Conservation (phyloP, 345 rosid genomes). For the Hevea brasiliensis region DNA sequence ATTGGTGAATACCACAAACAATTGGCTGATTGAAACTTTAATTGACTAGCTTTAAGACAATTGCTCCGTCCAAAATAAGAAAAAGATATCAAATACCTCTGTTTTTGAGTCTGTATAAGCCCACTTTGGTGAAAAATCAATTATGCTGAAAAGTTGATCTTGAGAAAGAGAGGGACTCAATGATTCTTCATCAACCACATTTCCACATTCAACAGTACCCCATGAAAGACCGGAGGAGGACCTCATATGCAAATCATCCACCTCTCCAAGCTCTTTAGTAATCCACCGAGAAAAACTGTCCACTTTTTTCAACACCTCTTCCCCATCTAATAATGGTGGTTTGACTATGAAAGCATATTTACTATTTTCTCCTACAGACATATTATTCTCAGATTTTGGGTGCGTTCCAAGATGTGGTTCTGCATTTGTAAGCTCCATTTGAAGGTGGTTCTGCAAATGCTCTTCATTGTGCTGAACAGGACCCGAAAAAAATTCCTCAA, state of each 20-base stretch:
- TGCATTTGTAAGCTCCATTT: constrained; percentile 30
- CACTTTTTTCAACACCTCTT: constrained; percentile 73
- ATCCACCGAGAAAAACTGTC: constrained; percentile 93
- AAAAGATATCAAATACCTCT: constrained; percentile 47
- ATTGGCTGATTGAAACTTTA: constrained; percentile 3
- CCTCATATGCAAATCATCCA: constrained; percentile 71
- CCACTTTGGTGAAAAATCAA: constrained; percentile 78
- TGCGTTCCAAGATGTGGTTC: constrained; percentile 33
- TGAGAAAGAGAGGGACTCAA: constrained; percentile 84
- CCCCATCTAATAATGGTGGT: constrained; percentile 52
- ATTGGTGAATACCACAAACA: neutral
- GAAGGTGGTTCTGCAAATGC: constrained; percentile 30
- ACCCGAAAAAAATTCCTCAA: constrained; percentile 37
- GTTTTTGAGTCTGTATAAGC: constrained; percentile 56
- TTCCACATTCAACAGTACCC: constrained; percentile 68
- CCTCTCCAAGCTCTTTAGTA: constrained; percentile 73
- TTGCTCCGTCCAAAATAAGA: neutral
- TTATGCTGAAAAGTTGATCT: constrained; percentile 83
- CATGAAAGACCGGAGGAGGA: constrained; percentile 69
- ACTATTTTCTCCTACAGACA: constrained; percentile 46
- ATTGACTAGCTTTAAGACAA: neutral
- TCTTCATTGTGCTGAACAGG: constrained; percentile 42
- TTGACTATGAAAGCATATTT: constrained; percentile 37
- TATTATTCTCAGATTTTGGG: constrained; percentile 42
- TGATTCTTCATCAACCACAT: constrained; percentile 54